phyloP scores from a whole-genome alignment of 345 rosid genomes.

The Trapa incisa region DNA sequence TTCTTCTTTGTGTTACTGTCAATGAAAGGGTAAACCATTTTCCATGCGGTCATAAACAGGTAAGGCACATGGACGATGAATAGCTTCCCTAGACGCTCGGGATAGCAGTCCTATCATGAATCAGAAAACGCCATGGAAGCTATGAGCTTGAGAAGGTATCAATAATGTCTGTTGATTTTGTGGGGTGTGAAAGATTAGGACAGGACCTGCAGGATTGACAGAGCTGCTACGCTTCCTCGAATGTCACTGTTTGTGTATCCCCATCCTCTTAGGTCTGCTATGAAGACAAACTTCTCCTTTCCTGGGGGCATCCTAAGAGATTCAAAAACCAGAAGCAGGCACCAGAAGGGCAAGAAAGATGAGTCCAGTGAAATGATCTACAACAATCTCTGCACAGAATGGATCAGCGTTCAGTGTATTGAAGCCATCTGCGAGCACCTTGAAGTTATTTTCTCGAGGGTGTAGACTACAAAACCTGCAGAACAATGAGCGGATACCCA shows the following conservation, averaged over 20 bases:
- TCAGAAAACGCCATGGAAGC: not conserved
- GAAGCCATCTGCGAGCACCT: conserved; percentile 20
- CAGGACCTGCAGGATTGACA: conserved; percentile 68
- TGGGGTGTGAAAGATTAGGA: not conserved
- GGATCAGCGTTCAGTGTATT: too few species aligned
- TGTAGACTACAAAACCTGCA: conserved; percentile 55
- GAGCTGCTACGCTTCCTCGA: conserved; percentile 55
- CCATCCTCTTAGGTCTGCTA: conserved; percentile 83
- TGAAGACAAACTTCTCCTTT: conserved; percentile 52
- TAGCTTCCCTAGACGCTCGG: conserved; percentile 76
- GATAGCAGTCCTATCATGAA: conserved; percentile 59
- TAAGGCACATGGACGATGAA: conserved; percentile 59
- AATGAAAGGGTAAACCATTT: conserved; percentile 63
- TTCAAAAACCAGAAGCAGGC: not conserved
- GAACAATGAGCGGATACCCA: not conserved
- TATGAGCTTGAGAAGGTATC: not conserved
- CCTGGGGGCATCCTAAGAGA: conserved; percentile 60
- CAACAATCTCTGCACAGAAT: too few species aligned
- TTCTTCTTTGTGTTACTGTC: conserved; percentile 78
- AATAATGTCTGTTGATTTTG: not conserved
- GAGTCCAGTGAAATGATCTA: too few species aligned
- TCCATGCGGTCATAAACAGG: conserved; percentile 87
- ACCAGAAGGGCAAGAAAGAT: not conserved
- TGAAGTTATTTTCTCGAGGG: conserved; percentile 53
- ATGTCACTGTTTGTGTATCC: conserved; percentile 66